phyloP scores from a whole-genome alignment of 2,329 filamentous ascomycete species.

The Hypoxylon sp. region DNA sequence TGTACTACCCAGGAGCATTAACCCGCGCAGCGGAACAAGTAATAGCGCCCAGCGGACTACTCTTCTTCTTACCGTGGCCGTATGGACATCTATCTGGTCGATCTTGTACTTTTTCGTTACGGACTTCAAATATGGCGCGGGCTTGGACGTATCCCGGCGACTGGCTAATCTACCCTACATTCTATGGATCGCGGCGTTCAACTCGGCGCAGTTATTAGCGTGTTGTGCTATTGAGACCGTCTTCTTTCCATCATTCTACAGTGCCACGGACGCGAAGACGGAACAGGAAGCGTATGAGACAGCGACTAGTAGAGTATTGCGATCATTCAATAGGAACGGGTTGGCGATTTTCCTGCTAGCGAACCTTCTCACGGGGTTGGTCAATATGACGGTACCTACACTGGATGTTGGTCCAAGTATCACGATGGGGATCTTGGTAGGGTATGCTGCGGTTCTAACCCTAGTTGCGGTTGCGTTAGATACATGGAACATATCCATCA shows the following conservation, averaged over 20 bases:
- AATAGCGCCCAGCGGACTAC: slow-evolving; percentile 66
- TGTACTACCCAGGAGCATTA: slow-evolving; percentile 75
- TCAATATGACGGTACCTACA: slow-evolving; percentile 90
- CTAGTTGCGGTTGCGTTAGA: slow-evolving; percentile 78
- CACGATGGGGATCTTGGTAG: slow-evolving; percentile 82
- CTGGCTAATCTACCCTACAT: slow-evolving; percentile 95
- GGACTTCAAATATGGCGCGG: slow-evolving; percentile 77
- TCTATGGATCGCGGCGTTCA: slow-evolving; percentile 93
- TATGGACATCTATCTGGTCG: slow-evolving; percentile 78
- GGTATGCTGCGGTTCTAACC: slow-evolving; percentile 78
- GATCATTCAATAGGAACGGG: slow-evolving; percentile 90
- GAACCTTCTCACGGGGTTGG: slow-evolving; percentile 88
- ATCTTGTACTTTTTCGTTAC: slow-evolving; percentile 79
- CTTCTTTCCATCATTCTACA: slow-evolving; percentile 82
- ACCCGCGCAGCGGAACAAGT: slow-evolving; percentile 60
- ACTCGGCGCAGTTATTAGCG: slow-evolving; percentile 82
- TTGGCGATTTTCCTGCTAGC: slow-evolving; percentile 87
- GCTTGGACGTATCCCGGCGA: slow-evolving; percentile 85
- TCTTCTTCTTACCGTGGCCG: slow-evolving; percentile 74
- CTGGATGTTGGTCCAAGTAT: slow-evolving; percentile 75
- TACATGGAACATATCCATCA: slow-evolving; percentile 76
- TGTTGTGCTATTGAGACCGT: slow-evolving; percentile 84
- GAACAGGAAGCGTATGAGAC: slow-evolving; percentile 76
- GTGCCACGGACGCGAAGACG: slow-evolving; percentile 65
- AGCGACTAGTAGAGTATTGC: slow-evolving; percentile 85